Evolutionary conservation across 139 green algal genomes (phyloP), one percentile per base, ranked within the genome.

Genomic region (Asterochloris sp.): DNA sequence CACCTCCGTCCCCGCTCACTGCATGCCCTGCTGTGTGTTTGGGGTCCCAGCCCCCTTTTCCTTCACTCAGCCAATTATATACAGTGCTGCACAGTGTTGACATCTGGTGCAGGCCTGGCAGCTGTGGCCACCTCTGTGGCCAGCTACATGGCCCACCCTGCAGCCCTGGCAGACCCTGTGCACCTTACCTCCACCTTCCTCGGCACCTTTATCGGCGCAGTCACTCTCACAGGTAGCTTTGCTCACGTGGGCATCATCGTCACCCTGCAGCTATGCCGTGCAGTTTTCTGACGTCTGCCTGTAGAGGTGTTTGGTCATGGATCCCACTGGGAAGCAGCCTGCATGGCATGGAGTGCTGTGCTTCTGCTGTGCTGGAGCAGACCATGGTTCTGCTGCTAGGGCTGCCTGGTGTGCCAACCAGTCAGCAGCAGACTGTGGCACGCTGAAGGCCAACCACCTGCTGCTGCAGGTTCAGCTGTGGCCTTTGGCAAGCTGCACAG

Each of bases 401-500:
- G 38, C 38, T 54, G 38, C 38, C n/a, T 54, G 38, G 38, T 54
- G 38, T 54, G 38, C 38, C 23, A 38, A 1, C 2, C 73, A 38
- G n/a, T 77, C 15, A 21, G 73, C n/a, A 12, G 8, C 73, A 77
- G n/a, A 4, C 4, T 61, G 4, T 61, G 2, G 26, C 23, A 73
- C 67, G 21, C 21, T 73, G 67, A 27, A 23, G 2, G 38, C 38
- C 6, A 6, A 54, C 38, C 38, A 54, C 38, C 38, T 2, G 38
- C 24, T 13, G 54, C 8, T 23, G n/a, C 84, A 88, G 88, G 89
- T 66, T 94, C 90, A 26, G 89, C 92, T 21, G 89, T 97, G 16
- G 95, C 95, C 11, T 98, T 97, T 83, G 94, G 89, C 83, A 98
- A 98, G 91, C 92, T 98, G 82, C 91, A 97, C 69, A 94, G 95